These are phyloP conservation scores for Mortierella sp. DNA, from an alignment of 371 early-diverging fungal species.

Conservation along the genomic window DNA sequence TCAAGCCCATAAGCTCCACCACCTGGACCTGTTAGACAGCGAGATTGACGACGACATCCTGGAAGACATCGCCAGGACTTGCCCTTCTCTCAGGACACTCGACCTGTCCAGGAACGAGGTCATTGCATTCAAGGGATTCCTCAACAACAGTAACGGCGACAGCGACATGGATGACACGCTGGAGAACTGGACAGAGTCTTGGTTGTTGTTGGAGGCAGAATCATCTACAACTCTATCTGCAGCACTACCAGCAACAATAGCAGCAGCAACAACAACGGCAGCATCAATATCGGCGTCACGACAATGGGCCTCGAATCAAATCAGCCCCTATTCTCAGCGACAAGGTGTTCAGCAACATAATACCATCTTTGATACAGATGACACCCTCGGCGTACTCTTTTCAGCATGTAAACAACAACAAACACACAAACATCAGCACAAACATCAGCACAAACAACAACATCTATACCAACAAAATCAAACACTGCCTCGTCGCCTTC, in stretches of 20 bases:
- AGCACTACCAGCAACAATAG: neutral
- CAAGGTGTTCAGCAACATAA: neutral
- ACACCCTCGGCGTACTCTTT: constrained; percentile 5
- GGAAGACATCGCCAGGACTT: constrained; percentile 17
- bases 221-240: too few species aligned
- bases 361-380: neutral
- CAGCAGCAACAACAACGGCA: neutral
- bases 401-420: neutral
- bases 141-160: neutral
- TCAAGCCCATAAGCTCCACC: constrained; percentile 13
- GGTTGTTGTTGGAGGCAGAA: too few species aligned
- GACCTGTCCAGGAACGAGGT: constrained; percentile 49
- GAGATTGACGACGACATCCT: constrained; percentile 36
- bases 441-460: neutral
- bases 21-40: constrained; percentile 48
- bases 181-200: neutral
- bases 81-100: constrained; percentile 29
- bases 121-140: constrained; percentile 22
- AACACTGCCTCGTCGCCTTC: neutral
- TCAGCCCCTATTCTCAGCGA: constrained; percentile 13
- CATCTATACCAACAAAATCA: constrained; percentile 2
- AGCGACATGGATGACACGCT: neutral
- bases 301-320: neutral
- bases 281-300: neutral
- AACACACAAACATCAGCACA: constrained; percentile 1